These are phyloP conservation scores for Leccinum variicolor DNA, from an alignment of 768 basidiomycete genomes.

Conservation along the genomic window DNA sequence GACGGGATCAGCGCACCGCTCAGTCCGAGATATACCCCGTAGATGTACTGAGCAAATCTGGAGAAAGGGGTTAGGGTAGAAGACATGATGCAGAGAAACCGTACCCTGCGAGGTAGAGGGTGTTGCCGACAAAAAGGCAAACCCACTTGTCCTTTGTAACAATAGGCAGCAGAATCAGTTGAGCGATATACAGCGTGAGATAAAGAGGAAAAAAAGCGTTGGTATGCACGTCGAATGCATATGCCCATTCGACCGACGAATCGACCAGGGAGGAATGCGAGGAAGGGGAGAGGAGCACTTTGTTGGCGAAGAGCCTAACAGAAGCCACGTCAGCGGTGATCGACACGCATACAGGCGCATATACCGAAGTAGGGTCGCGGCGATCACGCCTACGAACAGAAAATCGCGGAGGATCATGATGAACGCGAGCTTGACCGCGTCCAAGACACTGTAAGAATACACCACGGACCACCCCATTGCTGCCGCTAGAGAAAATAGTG, in stretches of 20 bases:
- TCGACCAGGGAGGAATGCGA: constrained; percentile 70
- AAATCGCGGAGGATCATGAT: constrained; percentile 90
- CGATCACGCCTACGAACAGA: constrained; percentile 68
- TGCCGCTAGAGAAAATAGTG: constrained; percentile 48
- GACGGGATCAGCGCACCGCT: constrained; percentile 49
- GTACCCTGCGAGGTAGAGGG: constrained; percentile 70
- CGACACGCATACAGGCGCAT: background rate
- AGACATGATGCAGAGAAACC: constrained; percentile 22
- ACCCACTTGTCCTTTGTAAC: constrained; percentile 87
- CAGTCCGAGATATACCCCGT: constrained; percentile 85
- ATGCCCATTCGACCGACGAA: constrained; percentile 83
- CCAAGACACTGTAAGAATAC: constrained; percentile 59
- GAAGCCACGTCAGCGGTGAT: constrained; percentile 11
- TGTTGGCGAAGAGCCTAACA: constrained; percentile 66
- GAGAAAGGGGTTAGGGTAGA: constrained; percentile 6
- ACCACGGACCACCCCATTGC: constrained; percentile 85
- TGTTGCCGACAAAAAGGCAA: constrained; percentile 92
- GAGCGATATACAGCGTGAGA: constrained; percentile 84
- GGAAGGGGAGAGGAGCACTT: constrained; percentile 64
- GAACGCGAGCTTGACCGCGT: constrained; percentile 61
- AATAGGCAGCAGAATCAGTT: constrained; percentile 82
- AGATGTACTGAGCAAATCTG: constrained; percentile 86
- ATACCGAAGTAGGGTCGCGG: constrained; percentile 77
- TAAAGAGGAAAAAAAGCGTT: constrained; percentile 96
- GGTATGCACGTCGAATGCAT: constrained; percentile 95